phyloP scores from a whole-genome alignment of 2,329 filamentous ascomycete species.

The Pyrenophora teres region DNA sequence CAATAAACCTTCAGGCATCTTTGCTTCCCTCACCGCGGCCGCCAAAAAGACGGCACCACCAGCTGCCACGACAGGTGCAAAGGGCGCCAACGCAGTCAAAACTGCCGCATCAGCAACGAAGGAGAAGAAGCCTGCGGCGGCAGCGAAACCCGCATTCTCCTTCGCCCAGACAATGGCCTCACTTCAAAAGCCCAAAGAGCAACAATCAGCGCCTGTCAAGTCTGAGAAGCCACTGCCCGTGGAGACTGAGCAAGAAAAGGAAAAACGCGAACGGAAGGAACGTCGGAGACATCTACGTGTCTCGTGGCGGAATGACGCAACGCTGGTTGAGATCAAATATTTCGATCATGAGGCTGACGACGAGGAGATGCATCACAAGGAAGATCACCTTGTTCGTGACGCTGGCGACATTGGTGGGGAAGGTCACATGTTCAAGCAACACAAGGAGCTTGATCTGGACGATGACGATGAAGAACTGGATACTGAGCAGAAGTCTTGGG shows the following conservation, averaged over 20 bases:
- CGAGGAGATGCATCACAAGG: conserved; percentile 63
- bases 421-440: conserved; percentile 58
- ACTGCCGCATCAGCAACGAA: conserved; percentile 25
- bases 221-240: conserved; percentile 58
- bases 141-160: conserved; percentile 44
- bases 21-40: conserved; percentile 53
- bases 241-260: conserved; percentile 71
- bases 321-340: conserved; percentile 68
- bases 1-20: conserved; percentile 54
- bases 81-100: conserved; percentile 34
- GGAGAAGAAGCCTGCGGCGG: conserved; percentile 35
- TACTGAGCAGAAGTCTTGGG: conserved; percentile 38
- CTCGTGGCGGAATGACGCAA: conserved; percentile 69
- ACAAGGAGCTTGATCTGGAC: conserved; percentile 68
- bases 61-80: conserved; percentile 27
- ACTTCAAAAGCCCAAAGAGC: conserved; percentile 60
- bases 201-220: conserved; percentile 52
- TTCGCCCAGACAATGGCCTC: conserved; percentile 49
- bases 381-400: conserved; percentile 71
- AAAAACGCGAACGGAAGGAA: conserved; percentile 73
- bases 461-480: conserved; percentile 64
- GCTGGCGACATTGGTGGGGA: conserved; percentile 73
- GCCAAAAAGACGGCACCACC: conserved; percentile 49
- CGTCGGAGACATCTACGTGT: conserved; percentile 72
- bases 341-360: conserved; percentile 76